Conservation (phyloP, 352 stramenopile species). For the Pythium phragmitis region DNA sequence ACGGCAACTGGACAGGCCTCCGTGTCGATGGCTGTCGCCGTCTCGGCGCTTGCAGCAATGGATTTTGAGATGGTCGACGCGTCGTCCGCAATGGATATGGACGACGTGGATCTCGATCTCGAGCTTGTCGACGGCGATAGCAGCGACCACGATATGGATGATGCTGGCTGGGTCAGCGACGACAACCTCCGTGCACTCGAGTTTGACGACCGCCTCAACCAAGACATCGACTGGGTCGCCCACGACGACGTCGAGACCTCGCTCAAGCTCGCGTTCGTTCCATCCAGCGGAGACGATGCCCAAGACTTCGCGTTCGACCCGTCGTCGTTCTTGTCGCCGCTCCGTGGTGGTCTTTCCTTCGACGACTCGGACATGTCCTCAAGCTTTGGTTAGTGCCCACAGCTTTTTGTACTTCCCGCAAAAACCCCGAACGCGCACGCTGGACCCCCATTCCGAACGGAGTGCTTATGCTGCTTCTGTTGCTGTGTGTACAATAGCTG, state of each 20-base stretch:
- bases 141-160: conserved; percentile 31
- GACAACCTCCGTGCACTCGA: conserved; percentile 76
- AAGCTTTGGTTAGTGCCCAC: conserved; percentile 67
- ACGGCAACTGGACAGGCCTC: conserved; percentile 13
- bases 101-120: conserved; percentile 18
- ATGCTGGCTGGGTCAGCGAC: conserved; percentile 71
- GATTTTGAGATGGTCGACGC: conserved; percentile 16
- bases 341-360: conserved; percentile 49
- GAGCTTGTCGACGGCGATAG: conserved; percentile 11
- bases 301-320: conserved; percentile 67
- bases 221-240: conserved; percentile 83
- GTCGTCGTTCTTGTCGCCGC: conserved; percentile 49
- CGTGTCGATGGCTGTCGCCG: conserved; percentile 4
- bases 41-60: conserved; percentile 7
- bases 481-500: conserved; percentile 39
- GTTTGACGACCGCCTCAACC: conserved; percentile 68
- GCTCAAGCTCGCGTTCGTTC: conserved; percentile 59
- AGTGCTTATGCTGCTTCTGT: conserved; percentile 20
- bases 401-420: conserved; percentile 7
- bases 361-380: conserved; percentile 58
- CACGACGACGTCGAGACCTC: conserved; percentile 66
- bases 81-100: conserved; percentile 4
- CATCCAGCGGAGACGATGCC: conserved; percentile 36
- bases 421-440: conserved; percentile 9
- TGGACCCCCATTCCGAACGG: conserved; percentile 9